Base-by-base conservation (phyloP, 2,329 filamentous ascomycete species). In the Pyrenophora tritici-repentis region DNA sequence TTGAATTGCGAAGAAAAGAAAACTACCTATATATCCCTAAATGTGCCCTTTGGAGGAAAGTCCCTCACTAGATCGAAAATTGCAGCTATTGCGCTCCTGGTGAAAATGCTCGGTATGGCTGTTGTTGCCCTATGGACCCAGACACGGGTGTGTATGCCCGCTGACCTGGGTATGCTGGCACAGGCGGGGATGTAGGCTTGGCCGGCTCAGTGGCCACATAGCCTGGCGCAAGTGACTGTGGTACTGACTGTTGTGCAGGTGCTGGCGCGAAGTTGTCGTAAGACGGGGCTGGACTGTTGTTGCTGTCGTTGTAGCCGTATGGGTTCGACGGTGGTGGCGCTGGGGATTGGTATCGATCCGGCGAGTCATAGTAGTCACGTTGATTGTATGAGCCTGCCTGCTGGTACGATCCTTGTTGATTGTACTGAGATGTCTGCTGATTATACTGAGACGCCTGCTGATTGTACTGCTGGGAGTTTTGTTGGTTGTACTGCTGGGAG, bases 321-420 rank as follows among this genome's bases (percentile, higher is more conserved):
- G 22, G 10, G 20, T 53, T 41, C n/a, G 47, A 14, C n/a, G 33
- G 6, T 7, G 51, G 51, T 39, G 50, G 42, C 2, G 47, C 20
- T 9, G 37, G 20, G 14, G 50, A 45, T 3, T 42, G 33, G 40
- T 55, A 47, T 22, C 39, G 22, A 13, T 44, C 35, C 22, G 38
- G 42, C 18, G 38, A 33, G 22, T 55, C 42, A 29, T 50, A 40
- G 42, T 52, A 47, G 29, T 47, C 40, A 40, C 34, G 50, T 26
- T 43, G 53, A 31, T 53, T 47, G 38, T 61, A 58, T 6, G 42
- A 50, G 18, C 49, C 56, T 17, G 40, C 26, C 13, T 55, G 53
- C 20, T 54, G 51, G 47, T 62, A 59, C 24, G 56, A 49, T 6
- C 34, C 17, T n/a, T 51, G 54, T 37, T 51, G 35, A 45, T 41